Evolutionary conservation across 768 basidiomycete species (phyloP).

Genomic region (Gymnopilus junonius): DNA sequence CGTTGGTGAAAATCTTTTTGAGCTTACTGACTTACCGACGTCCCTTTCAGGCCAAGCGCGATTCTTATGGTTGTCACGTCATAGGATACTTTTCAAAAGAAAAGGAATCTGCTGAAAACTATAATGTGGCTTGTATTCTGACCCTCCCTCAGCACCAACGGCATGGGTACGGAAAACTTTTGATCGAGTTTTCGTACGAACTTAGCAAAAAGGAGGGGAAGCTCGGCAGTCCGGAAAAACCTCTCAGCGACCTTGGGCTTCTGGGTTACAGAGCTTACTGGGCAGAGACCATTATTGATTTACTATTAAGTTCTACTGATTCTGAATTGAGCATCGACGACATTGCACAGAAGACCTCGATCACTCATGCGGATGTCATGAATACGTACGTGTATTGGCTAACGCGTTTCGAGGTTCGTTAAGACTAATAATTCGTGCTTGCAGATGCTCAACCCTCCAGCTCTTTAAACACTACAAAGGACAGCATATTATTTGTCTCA

Average conservation of each 20-base stretch:
- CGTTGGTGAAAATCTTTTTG: slow-evolving; percentile 6
- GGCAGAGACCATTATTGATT: slow-evolving; percentile 95
- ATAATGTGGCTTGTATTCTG: slow-evolving; percentile 98
- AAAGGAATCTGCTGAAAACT: slow-evolving; percentile 96
- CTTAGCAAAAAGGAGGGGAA: slow-evolving; percentile 96
- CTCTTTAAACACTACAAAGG: slow-evolving; percentile 97
- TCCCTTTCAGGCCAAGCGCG: slow-evolving; percentile 68
- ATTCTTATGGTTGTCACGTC: slow-evolving; percentile 89
- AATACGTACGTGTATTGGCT: slow-evolving; percentile 70
- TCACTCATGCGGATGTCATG: slow-evolving; percentile 96
- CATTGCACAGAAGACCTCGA: slow-evolving; percentile 93
- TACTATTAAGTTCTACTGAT: slow-evolving; percentile 75
- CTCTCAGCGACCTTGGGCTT: slow-evolving; percentile 91
- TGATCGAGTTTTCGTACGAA: slow-evolving; percentile 99
- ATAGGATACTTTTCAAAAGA: slow-evolving; percentile 99
- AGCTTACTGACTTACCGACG: slow-evolving; percentile 10
- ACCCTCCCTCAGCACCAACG: slow-evolving; percentile 99
- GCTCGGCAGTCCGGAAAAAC: slow-evolving; percentile 97
- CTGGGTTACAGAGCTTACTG: slow-evolving; percentile 95
- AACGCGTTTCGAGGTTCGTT: too few species aligned
- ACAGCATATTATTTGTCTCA: slow-evolving; percentile 90
- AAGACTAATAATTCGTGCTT: too few species aligned
- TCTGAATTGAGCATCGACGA: slow-evolving; percentile 93
- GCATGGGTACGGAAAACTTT: slow-evolving; percentile 90
- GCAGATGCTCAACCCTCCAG: slow-evolving; percentile 92